Base-by-base conservation (phyloP, 768 basidiomycete species). In the Boletus huronensis region DNA sequence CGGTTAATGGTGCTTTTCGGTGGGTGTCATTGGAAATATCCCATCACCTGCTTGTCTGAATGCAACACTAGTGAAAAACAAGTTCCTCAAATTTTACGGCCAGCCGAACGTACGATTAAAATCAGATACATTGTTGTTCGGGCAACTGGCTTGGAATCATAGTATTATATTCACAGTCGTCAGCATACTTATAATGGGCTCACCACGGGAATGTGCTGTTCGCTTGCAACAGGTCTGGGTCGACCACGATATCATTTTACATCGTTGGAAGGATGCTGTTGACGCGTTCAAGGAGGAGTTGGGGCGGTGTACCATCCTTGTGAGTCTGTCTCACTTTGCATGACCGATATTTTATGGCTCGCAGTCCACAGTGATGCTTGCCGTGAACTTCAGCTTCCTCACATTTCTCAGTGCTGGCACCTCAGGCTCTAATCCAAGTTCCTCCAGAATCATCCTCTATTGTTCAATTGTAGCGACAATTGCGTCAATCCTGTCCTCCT, bases 341-440 rank as follows among this genome's bases (percentile, higher is more conserved):
- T 42, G 14, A 1, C 2, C 1, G 28, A 21, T 21, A 13, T 35
- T 32, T 50, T 2, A 59, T 6, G 19, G 25, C 2, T 55, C 1
- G 21, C 31, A 61, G 60, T 60, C 59, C 25, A 60, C 55, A 39
- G 60, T 62, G 8, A 58, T 61, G 55, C 51, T 61, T 8, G 60
- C 60, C 1, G 55, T 61, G 2, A 50, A 62, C 10, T 53, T 61
- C 32, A 53, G 60, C 19, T 55, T 61, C 19, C 61, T 62, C 2
- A 35, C 61, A 11, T 40, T 63, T 2, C 61, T 61, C 0, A 32
- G 50, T 13, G 40, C 63, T n/a, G 10, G 39, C 16, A 19, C 3
- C 3, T 10, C 13, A 3, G 19, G 5, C 17, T 2, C 58, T 0
- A 16, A 13, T 4, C 4, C 29, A 5, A 59, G n/a, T n/a, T n/a